Conservation (phyloP, 805 yeast species). For the Kazachstania psychrophila region DNA sequence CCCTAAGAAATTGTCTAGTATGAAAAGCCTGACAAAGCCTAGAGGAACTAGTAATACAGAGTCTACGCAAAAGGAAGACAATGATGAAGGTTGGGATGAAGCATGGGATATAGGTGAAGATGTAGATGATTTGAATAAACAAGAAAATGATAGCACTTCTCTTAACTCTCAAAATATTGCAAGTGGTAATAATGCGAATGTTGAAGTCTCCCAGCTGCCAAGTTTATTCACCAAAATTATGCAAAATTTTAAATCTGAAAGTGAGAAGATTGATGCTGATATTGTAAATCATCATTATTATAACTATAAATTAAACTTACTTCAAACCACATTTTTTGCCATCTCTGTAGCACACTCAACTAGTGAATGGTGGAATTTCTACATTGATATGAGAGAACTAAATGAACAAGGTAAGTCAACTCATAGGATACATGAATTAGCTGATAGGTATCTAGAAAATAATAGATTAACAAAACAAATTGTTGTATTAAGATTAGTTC, state of each 20-base stretch:
- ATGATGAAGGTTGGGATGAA: conserved; percentile 19
- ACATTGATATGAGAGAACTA: conserved; percentile 18
- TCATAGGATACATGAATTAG: conserved; percentile 18
- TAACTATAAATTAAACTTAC: conserved; percentile 21
- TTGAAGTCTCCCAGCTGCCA: conserved; percentile 17
- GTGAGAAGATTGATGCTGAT: conserved; percentile 10
- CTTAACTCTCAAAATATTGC: background rate
- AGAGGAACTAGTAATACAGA: background rate
- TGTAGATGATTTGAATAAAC: conserved; percentile 4
- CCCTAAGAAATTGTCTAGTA: background rate
- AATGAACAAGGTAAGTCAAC: conserved; percentile 3
- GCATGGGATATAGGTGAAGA: conserved; percentile 19
- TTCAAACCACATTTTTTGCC: conserved; percentile 25
- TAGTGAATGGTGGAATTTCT: conserved; percentile 25
- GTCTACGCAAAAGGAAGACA: too few relatives aligned
- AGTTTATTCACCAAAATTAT: conserved; percentile 8
- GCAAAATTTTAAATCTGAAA: conserved; percentile 10
- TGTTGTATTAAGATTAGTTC: conserved; percentile 7
- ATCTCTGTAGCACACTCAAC: conserved; percentile 11
- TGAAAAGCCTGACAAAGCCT: conserved; percentile 1
- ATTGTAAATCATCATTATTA: conserved; percentile 11
- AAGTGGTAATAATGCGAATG: background rate
- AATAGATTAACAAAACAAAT: conserved; percentile 15
- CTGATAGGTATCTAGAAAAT: conserved; percentile 14
- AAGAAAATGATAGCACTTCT: background rate